These are phyloP conservation scores for Trametes versicolor DNA, from an alignment of 1,284 basidiomycete species.

Conservation along the genomic window DNA sequence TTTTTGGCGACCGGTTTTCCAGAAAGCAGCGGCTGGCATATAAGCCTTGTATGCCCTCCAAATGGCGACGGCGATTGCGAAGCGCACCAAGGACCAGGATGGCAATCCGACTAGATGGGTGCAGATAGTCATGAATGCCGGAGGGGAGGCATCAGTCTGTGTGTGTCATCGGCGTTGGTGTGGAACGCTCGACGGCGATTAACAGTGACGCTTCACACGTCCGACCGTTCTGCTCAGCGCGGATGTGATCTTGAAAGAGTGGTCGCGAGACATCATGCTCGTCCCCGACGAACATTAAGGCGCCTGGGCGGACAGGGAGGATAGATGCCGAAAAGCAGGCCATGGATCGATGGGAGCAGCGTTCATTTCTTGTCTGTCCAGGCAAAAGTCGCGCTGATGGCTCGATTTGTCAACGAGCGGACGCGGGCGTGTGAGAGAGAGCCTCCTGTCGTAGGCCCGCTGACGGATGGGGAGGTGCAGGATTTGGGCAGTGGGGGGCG, in stretches of 20 bases:
- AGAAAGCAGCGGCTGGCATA: not conserved
- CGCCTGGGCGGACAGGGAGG: not conserved
- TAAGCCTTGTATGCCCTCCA: slow-evolving; percentile 7
- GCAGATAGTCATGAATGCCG: no score
- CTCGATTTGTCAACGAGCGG: slow-evolving; percentile 13
- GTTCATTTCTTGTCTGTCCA: slow-evolving; percentile 6
- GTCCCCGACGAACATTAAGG: slow-evolving; percentile 13
- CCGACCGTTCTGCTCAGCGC: not conserved
- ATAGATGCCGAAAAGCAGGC: not conserved
- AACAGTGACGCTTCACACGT: not conserved
- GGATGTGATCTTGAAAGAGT: not conserved
- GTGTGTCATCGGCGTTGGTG: not conserved
- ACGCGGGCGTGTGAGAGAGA: not conserved
- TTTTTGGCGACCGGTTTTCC: not conserved
- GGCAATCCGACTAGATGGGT: not conserved
- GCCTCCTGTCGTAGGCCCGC: slow-evolving; percentile 5
- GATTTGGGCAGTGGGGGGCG: slow-evolving; percentile 24
- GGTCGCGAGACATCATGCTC: not conserved
- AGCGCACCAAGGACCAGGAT: not conserved
- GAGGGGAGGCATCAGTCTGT: no score
- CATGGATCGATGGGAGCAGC: slow-evolving; percentile 19
- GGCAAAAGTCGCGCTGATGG: slow-evolving; percentile 22
- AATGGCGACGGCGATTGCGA: slow-evolving; percentile 4
- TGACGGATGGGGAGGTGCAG: slow-evolving; percentile 16
- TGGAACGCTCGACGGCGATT: not conserved